Percentiles rank a stretch among this genome's conserved stretches.
Conservation (phyloP, 805 yeast species). For the Starmerella vitae region DNA sequence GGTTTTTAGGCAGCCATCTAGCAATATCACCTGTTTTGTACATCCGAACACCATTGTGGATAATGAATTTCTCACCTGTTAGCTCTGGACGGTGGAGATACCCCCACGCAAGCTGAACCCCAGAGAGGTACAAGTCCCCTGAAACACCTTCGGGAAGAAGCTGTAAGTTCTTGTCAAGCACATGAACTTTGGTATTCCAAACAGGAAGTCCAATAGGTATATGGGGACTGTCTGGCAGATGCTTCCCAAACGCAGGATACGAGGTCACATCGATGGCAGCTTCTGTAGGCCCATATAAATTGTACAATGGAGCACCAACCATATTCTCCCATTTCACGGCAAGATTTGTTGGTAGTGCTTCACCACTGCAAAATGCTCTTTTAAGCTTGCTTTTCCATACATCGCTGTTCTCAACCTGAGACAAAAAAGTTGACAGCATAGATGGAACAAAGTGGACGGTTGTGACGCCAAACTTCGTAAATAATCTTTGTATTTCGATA, state of each 20-base stretch:
- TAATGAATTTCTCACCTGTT: constrained; percentile 16
- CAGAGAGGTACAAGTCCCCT: constrained; percentile 25
- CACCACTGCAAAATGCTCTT: constrained; percentile 14
- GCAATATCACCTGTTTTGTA: constrained; percentile 25
- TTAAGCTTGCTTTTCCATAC: neutral
- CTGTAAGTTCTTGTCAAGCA: constrained; percentile 2
- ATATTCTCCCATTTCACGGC: constrained; percentile 6
- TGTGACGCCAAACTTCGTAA: constrained; percentile 5
- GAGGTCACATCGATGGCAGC: constrained; percentile 16
- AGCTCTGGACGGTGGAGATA: constrained; percentile 20
- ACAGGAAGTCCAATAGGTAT: constrained; percentile 15
- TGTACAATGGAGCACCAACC: constrained; percentile 8
- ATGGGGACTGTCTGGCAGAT: neutral
- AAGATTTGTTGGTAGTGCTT: constrained; percentile 6
- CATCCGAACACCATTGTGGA: constrained; percentile 7
- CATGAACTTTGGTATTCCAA: constrained; percentile 11
- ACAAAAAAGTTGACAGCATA: constrained; percentile 10
- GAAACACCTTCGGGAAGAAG: constrained; percentile 21
- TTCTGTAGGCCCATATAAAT: constrained; percentile 16
- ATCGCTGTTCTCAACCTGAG: neutral
- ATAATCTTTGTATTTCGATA: neutral
- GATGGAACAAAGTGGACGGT: constrained; percentile 16
- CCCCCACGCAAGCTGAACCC: constrained; percentile 23
- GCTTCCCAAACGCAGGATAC: constrained; percentile 4
- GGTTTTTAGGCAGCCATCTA: constrained; percentile 17